Base-by-base conservation (phyloP, 2,329 filamentous ascomycete species). In the Fusarium sublunatum region DNA sequence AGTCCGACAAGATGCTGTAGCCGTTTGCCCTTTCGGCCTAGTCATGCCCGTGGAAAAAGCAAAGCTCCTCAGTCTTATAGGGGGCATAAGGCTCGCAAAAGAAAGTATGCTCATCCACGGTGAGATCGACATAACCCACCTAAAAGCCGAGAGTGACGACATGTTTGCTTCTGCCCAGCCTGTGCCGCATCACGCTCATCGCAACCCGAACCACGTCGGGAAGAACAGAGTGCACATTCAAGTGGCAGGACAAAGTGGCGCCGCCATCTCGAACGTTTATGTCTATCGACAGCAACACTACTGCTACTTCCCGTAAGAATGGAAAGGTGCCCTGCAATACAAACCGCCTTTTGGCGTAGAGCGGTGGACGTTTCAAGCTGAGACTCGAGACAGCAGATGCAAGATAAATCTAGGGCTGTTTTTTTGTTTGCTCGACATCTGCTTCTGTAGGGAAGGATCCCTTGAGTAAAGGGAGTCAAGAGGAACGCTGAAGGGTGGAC, bases 241-340 rank as follows among this genome's bases (percentile, higher is more conserved):
- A n/a, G 24, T 35, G 25, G 34, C 10, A 34, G 38, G 40, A 19
- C 32, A 50, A 19, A 19, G 61, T 65, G 61, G 61, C 52, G 61
- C 32, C 61, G 61, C 52, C 57, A 50, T 50, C n/a, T n/a, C 7
- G 25, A 46, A 44, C 35, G 26, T 29, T 51, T 42, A 15, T 22
- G 42, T 42, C 43, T 22, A 24, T 29, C n/a, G 46, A 45, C 62
- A 63, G 34, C 31, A 44, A 51, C 38, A 45, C 53, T 51, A 48
- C 40, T 55, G 53, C 42, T 26, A 22, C 35, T 28, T 49, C 53
- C 45, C 43, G 48, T 45, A 7, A 35, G 29, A 52, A 22, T 29
- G 34, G 40, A 43, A 41, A 44, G 36, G 22, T 34, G 22, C 6
- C 25, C 28, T n/a, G n/a, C 26, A 22, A 36, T 11, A 31, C 28